phyloP scores from a whole-genome alignment of 2,329 filamentous ascomycete species.

The Colletotrichum cereale region DNA sequence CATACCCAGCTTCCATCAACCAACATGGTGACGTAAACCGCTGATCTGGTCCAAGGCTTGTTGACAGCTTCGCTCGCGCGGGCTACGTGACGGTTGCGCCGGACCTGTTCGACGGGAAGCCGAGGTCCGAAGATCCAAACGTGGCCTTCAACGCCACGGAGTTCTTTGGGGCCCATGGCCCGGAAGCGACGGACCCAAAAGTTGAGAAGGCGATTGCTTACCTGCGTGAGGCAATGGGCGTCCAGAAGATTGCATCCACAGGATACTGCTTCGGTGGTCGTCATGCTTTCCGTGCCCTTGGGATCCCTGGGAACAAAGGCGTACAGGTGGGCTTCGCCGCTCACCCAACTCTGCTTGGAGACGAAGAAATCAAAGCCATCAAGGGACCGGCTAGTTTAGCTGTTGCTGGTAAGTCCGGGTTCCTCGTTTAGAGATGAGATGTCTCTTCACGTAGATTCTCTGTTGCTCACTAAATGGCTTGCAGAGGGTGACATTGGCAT shows the following conservation, averaged over 20 bases:
- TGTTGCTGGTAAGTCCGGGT: conserved; percentile 62
- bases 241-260: conserved; percentile 65
- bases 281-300: conserved; percentile 65
- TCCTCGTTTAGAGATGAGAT: accelerated
- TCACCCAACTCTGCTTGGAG: conserved; percentile 72
- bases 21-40: accelerated
- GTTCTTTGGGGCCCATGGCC: conserved; percentile 56
- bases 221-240: conserved; percentile 59
- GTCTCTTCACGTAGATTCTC: not conserved
- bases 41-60: conserved; percentile 53
- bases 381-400: conserved; percentile 70
- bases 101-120: conserved; percentile 73
- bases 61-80: conserved; percentile 75
- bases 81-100: conserved; percentile 76
- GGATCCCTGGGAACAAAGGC: conserved; percentile 55
- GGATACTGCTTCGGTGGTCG: conserved; percentile 78
- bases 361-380: conserved; percentile 69
- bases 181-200: conserved; percentile 58
- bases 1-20: not conserved
- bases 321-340: conserved; percentile 72
- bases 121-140: conserved; percentile 55
- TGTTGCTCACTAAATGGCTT: not conserved
- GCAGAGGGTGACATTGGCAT: conserved; percentile 71
- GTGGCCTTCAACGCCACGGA: conserved; percentile 53
- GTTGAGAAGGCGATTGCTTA: conserved; percentile 59